Evolutionary conservation across 441 rosid genomes (phyloP).

Genomic region (Metrosideros polymorpha): DNA sequence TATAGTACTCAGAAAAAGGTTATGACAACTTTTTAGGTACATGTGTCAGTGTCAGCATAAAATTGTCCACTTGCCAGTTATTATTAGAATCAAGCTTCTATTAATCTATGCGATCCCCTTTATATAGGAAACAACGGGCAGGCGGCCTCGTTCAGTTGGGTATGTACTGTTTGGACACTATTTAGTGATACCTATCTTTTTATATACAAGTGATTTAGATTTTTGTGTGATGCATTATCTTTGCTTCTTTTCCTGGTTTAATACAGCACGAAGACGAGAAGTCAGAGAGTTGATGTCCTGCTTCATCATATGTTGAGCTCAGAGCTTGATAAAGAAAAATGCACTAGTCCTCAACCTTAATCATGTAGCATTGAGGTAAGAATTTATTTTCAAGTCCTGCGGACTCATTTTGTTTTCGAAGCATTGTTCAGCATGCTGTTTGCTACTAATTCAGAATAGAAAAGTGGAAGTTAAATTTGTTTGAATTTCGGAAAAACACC

Average conservation of each 20-base stretch:
- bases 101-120: background rate
- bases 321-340: slow-evolving; percentile 30
- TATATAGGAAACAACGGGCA: slow-evolving; percentile 40
- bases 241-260: slow-evolving; percentile 5
- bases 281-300: slow-evolving; percentile 87
- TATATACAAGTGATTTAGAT: background rate
- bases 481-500: background rate
- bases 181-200: background rate
- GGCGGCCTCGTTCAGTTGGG: slow-evolving; percentile 48
- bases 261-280: slow-evolving; percentile 73
- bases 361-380: background rate
- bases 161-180: slow-evolving; percentile 23
- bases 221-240: background rate
- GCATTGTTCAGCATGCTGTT: background rate
- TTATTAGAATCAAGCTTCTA: background rate
- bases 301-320: slow-evolving; percentile 89
- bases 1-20: background rate
- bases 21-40: background rate
- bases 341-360: slow-evolving; percentile 7
- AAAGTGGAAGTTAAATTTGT: background rate
- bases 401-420: background rate
- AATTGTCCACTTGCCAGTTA: background rate
- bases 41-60: background rate
- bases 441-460: background rate
- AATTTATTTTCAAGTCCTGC: background rate